Evolutionary conservation across 805 yeast genomes (phyloP).

Genomic region (Kodamaea leandrae): DNA sequence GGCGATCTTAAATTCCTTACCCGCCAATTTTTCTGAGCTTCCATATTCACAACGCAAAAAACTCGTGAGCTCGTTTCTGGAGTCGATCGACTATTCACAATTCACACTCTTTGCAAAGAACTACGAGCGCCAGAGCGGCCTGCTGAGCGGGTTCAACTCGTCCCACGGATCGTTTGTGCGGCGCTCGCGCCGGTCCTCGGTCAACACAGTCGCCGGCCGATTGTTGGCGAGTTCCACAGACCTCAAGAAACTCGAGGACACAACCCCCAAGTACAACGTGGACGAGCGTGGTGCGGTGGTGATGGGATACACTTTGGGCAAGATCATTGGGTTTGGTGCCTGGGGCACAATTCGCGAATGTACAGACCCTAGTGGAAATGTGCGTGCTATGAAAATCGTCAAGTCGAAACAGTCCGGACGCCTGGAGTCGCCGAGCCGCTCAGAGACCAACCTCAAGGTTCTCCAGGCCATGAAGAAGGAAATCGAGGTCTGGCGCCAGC

Average conservation of each 20-base stretch:
- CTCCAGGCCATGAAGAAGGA: constrained; percentile 66
- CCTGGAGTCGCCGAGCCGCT: constrained; percentile 19
- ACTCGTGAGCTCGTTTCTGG: constrained; percentile 36
- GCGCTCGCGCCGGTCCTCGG: constrained; percentile 29
- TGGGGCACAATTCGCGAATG: constrained; percentile 87
- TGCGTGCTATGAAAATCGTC: constrained; percentile 62
- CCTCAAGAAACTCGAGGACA: constrained; percentile 23
- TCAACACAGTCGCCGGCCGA: constrained; percentile 41
- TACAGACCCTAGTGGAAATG: constrained; percentile 29
- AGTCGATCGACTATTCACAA: constrained; percentile 42
- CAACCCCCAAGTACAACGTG: constrained; percentile 34
- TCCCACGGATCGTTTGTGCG: constrained; percentile 28
- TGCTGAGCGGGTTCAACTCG: constrained; percentile 7
- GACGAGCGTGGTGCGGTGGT: constrained; percentile 72
- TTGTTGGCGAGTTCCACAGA: constrained; percentile 37
- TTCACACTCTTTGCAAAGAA: constrained; percentile 41
- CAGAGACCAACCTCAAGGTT: constrained; percentile 44
- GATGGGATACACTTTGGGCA: constrained; percentile 62
- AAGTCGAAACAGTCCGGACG: constrained; percentile 29
- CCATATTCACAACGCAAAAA: constrained; percentile 63
- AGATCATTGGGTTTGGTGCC: constrained; percentile 82
- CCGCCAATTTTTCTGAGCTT: constrained; percentile 51
- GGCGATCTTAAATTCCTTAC: constrained; percentile 42
- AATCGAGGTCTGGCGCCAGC: constrained; percentile 67
- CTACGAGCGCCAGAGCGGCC: constrained; percentile 23